Conservation (phyloP, 805 yeast species). For the Tetrapisispora iriomotensis region DNA sequence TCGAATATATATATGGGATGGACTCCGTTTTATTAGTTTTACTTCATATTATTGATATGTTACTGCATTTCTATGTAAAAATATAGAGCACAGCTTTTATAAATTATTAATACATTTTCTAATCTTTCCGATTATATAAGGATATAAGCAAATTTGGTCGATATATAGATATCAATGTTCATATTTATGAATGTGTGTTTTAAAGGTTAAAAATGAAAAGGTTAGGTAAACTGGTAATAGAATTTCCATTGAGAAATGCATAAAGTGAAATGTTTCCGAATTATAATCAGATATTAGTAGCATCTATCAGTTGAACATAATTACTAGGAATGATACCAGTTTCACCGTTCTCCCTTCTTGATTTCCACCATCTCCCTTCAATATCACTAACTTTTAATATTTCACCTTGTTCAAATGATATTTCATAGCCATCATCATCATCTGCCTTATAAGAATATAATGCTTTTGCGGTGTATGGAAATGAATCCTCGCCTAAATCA, state of each 20-base stretch:
- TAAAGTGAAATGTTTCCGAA: no score
- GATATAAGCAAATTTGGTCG: no score
- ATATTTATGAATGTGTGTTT: background rate
- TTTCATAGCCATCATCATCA: constrained; percentile 87
- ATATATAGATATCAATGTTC: no score
- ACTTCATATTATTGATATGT: no score
- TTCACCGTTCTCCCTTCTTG: constrained; percentile 78
- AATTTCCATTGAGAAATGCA: no score
- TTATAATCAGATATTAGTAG: no score
- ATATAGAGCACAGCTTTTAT: background rate
- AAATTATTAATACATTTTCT: background rate
- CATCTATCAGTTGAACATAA: constrained; percentile 65
- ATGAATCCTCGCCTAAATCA: constrained; percentile 33
- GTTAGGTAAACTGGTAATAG: background rate
- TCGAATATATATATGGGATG: constrained; percentile 75
- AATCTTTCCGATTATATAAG: background rate
- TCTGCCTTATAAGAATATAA: constrained; percentile 81
- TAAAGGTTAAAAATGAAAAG: background rate
- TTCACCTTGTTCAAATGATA: constrained; percentile 85
- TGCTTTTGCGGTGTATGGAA: constrained; percentile 80
- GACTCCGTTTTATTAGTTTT: constrained; percentile 70
- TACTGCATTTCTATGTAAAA: no score
- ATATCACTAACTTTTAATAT: constrained; percentile 85
- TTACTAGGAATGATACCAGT: constrained; percentile 95
- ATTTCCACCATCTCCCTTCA: constrained; percentile 98